Conservation (phyloP, 108 stramenopile species). For the Mayamaea pseudoterrestris region DNA sequence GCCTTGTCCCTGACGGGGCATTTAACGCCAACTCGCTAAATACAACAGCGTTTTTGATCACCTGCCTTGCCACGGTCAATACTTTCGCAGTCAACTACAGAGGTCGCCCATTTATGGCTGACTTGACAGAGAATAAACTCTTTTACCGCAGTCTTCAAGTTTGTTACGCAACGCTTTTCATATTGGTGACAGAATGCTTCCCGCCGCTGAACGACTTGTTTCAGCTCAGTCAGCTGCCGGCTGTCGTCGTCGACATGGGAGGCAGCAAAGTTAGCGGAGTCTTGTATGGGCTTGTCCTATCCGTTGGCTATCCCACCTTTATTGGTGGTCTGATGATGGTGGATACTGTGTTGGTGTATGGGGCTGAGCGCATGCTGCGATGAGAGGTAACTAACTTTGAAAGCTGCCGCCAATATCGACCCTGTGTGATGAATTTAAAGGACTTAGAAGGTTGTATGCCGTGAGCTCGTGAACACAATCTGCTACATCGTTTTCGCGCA, state of each 20-base stretch:
- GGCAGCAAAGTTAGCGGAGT: not conserved
- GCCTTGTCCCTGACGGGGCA: constrained; percentile 81
- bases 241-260: constrained; percentile 1
- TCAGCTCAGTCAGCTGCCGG: constrained; percentile 62
- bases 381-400: no score
- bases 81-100: constrained; percentile 96
- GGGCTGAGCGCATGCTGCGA: constrained; percentile 17
- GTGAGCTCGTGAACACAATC: no score
- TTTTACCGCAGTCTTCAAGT: constrained; percentile 53
- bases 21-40: constrained; percentile 93
- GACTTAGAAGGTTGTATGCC: no score
- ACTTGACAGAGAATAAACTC: constrained; percentile 65
- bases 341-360: constrained; percentile 39
- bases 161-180: constrained; percentile 43
- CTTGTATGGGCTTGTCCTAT: constrained; percentile 10
- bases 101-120: constrained; percentile 88
- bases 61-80: constrained; percentile 70
- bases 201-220: constrained; percentile 71
- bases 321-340: constrained; percentile 44
- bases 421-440: no score
- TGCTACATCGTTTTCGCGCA: no score
- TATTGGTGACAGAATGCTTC: constrained; percentile 59
- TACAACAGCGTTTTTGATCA: constrained; percentile 84
- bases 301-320: constrained; percentile 34
- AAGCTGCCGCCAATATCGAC: no score